A percentile compares a stretch with the other conserved stretches of the same genome.
Conservation (phyloP, 169 alveolate species). For the Eimeria brunetti region DNA sequence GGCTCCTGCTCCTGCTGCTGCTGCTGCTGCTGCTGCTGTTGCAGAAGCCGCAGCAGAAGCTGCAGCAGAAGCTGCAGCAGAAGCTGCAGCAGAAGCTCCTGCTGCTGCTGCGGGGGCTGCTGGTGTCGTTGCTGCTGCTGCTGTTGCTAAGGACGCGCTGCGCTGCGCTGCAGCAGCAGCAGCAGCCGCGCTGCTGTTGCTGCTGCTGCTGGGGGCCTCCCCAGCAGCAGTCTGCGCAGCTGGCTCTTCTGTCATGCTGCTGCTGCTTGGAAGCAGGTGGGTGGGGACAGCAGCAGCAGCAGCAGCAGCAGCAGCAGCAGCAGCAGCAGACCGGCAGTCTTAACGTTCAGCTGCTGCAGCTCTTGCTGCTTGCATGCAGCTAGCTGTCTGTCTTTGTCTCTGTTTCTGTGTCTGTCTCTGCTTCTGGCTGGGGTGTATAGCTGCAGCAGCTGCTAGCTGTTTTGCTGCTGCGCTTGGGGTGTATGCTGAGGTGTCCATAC, state of each 20-base stretch:
- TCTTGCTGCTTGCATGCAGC: too few species aligned
- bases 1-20: constrained; percentile 20
- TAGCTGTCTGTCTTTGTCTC: neutral
- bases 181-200: neutral
- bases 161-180: neutral
- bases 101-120: neutral
- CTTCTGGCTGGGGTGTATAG: too few species aligned
- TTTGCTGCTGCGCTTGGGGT: too few species aligned
- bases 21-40: neutral
- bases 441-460: too few species aligned
- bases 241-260: neutral
- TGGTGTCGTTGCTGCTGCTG: neutral
- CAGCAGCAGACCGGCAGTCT: neutral
- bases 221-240: neutral
- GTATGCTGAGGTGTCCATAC: neutral
- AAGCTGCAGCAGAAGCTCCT: neutral
- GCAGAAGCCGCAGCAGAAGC: neutral
- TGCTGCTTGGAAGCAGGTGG: neutral
- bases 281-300: neutral
- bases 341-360: too few species aligned
- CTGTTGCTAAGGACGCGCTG: neutral
- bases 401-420: too few species aligned
- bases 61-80: neutral
- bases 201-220: neutral
- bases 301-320: neutral